Conservation (phyloP, 306 rosid genomes). For the Amphicarpaea edgeworthii region DNA sequence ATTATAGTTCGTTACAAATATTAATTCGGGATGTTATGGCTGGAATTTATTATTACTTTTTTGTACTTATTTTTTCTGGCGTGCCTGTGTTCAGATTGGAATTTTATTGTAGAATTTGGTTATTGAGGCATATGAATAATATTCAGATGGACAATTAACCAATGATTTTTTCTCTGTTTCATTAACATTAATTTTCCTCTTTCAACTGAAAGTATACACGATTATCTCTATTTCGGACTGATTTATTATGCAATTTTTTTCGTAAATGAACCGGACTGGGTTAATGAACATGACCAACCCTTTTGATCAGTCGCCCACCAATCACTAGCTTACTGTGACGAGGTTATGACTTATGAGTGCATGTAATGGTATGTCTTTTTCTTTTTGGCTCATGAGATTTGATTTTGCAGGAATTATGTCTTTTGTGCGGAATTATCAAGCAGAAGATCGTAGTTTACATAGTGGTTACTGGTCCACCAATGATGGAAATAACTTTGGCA, state of each 20-base stretch:
- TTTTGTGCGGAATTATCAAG: slow-evolving; percentile 57
- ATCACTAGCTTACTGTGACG: too few species aligned
- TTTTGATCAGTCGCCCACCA: too few species aligned
- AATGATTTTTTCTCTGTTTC: neutral
- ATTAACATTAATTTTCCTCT: too few species aligned
- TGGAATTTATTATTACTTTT: neutral
- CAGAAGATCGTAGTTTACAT: slow-evolving; percentile 57
- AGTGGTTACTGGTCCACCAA: slow-evolving; percentile 61
- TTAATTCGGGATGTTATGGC: slow-evolving; percentile 6
- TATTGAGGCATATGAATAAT: neutral
- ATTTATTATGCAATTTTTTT: too few species aligned
- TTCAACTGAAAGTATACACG: too few species aligned
- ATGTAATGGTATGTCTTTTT: slow-evolving; percentile 23
- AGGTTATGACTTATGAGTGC: too few species aligned
- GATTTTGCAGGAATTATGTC: slow-evolving; percentile 73
- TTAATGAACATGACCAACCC: too few species aligned
- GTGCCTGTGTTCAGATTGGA: neutral
- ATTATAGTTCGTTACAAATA: neutral
- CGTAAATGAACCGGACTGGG: too few species aligned
- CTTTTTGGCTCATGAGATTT: slow-evolving; percentile 7
- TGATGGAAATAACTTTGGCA: slow-evolving; percentile 53
- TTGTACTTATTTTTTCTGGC: neutral
- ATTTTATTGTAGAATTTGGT: neutral
- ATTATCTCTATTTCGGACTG: too few species aligned
- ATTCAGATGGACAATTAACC: neutral